Conservation (phyloP, 2,329 filamentous ascomycete genomes). For the Mariannaea elegans region DNA sequence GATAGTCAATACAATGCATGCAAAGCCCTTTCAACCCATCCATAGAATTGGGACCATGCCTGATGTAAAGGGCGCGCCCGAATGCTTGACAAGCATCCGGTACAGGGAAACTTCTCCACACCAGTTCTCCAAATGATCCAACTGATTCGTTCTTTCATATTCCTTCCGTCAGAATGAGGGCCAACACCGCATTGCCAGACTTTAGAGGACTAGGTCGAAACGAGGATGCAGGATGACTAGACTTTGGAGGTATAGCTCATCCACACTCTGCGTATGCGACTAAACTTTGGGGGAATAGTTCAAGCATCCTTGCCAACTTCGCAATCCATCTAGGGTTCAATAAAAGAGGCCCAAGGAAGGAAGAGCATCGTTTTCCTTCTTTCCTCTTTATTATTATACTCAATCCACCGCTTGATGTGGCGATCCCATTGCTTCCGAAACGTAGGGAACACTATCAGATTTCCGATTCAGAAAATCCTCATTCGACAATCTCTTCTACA, state of each 20-base stretch:
- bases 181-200: background rate
- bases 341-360: no score
- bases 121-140: background rate
- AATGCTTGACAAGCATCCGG: no score
- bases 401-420: background rate
- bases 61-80: background rate
- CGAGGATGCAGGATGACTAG: background rate
- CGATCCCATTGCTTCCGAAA: background rate
- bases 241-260: conserved; percentile 17
- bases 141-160: background rate
- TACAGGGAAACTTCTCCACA: no score
- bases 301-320: no score
- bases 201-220: conserved; percentile 7
- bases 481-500: background rate
- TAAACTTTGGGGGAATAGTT: conserved; percentile 17
- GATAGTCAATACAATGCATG: background rate
- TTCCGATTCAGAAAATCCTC: background rate
- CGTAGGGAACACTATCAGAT: no score
- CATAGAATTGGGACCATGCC: background rate
- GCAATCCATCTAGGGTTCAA: no score
- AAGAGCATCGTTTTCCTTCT: no score
- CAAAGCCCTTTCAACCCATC: background rate
- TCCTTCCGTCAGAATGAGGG: no score
- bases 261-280: background rate
- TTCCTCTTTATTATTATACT: no score